phyloP scores from a whole-genome alignment of 805 yeast genomes.

The Yamadazyma sp. region DNA sequence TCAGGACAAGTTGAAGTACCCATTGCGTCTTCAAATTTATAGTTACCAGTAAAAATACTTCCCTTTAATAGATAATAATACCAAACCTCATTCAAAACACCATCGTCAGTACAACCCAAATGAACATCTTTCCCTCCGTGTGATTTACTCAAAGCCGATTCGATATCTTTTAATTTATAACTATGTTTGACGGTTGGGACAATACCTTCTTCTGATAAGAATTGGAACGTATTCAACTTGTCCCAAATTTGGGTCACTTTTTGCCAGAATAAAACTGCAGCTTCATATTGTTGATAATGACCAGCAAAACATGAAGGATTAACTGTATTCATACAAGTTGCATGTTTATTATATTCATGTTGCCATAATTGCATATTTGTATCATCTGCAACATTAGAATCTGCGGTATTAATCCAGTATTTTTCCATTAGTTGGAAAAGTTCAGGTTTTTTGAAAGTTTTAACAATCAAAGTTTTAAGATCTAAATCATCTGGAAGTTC shows the following conservation, averaged over 20 bases:
- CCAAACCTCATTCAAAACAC: slow-evolving; percentile 64
- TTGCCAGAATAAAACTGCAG: slow-evolving; percentile 29
- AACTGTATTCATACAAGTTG: slow-evolving; percentile 83
- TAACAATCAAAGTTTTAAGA: slow-evolving; percentile 33
- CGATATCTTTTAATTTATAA: slow-evolving; percentile 55
- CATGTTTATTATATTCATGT: slow-evolving; percentile 93
- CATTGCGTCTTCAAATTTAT: slow-evolving; percentile 59
- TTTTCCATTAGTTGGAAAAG: slow-evolving; percentile 54
- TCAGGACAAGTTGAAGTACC: slow-evolving; percentile 63
- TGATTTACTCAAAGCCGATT: slow-evolving; percentile 46
- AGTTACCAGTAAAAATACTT: slow-evolving; percentile 60
- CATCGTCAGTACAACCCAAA: slow-evolving; percentile 52
- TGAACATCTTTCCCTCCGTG: slow-evolving; percentile 56
- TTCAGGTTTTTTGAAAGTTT: slow-evolving; percentile 43
- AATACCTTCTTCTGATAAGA: slow-evolving; percentile 67
- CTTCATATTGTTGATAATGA: slow-evolving; percentile 19
- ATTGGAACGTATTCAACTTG: slow-evolving; percentile 53
- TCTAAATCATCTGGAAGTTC: slow-evolving; percentile 40
- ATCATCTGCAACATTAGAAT: slow-evolving; percentile 64
- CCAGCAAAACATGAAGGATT: slow-evolving; percentile 64
- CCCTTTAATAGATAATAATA: slow-evolving; percentile 78
- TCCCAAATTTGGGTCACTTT: slow-evolving; percentile 26
- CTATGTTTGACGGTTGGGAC: slow-evolving; percentile 57
- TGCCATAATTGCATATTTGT: slow-evolving; percentile 56
- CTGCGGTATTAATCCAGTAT: slow-evolving; percentile 57